A percentile compares a stretch with the other conserved stretches of the same genome.
These are phyloP conservation scores for Canavalia ensiformis DNA, from an alignment of 306 rosid species.

Conservation along the genomic window DNA sequence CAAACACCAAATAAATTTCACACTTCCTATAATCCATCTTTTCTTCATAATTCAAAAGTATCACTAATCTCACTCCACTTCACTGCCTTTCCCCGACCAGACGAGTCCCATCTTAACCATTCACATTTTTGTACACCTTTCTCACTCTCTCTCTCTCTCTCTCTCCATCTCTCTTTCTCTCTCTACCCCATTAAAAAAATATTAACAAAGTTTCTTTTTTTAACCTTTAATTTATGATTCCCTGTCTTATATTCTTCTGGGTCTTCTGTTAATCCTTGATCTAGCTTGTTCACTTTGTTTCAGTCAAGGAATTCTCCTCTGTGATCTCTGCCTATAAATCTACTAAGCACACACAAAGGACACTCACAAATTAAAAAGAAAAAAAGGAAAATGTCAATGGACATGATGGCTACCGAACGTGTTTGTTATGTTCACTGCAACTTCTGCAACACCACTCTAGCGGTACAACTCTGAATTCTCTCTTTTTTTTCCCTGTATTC, in stretches of 20 bases:
- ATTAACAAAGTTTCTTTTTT: slow-evolving; percentile 11
- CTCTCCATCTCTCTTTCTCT: neutral
- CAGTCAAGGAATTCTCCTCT: slow-evolving; percentile 48
- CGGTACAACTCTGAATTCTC: slow-evolving; percentile 77
- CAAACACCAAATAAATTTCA: neutral
- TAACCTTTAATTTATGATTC: slow-evolving; percentile 40
- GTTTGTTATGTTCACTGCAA: slow-evolving; percentile 99
- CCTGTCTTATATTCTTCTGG: slow-evolving; percentile 34
- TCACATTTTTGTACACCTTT: slow-evolving; percentile 62
- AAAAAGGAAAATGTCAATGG: slow-evolving; percentile 76
- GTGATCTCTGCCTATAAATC: slow-evolving; percentile 57
- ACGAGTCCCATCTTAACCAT: slow-evolving; percentile 88
- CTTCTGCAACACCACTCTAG: slow-evolving; percentile 99
- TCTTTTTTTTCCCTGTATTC: neutral
- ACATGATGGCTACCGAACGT: slow-evolving; percentile 92
- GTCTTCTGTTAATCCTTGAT: slow-evolving; percentile 50
- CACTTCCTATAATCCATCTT: slow-evolving; percentile 62
- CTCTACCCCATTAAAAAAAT: neutral
- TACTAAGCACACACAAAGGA: slow-evolving; percentile 44
- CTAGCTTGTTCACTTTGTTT: slow-evolving; percentile 47
- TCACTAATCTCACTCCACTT: slow-evolving; percentile 58
- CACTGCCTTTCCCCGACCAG: slow-evolving; percentile 85
- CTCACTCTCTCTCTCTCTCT: slow-evolving; percentile 4
- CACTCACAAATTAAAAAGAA: neutral
- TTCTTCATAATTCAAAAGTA: slow-evolving; percentile 52